Evolutionary conservation across 176 grass and related monocot species (phyloP), one percentile per base, ranked within the genome.

Genomic region (Pontederia crassipes): DNA sequence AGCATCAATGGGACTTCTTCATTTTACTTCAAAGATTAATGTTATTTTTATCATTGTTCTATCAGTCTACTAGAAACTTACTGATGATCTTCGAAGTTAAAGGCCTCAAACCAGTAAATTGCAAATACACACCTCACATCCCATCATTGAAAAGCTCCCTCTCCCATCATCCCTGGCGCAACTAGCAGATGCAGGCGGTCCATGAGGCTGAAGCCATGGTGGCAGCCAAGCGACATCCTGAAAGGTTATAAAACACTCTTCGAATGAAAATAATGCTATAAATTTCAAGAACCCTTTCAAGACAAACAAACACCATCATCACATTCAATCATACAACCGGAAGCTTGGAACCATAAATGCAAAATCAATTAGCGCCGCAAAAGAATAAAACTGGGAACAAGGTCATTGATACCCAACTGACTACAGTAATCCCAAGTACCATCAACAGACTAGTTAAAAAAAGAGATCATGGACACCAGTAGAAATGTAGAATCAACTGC

Each of bases 201-300:
- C 60, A 77, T 74, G 72, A 51, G 79, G 81, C 76, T 90, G 91
- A 55, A 96, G 86, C 86, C 91, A 90, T 57, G 75, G 78, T n/a
- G 92, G 92, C 9, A 96, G 86, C 66, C 79, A 90, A 59, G 76
- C 73, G 20, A 58, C 68, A 51, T 88, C 83, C 92, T 96, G 80
- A 61, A 72, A 71, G 6, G 32, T 40, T 40, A 4, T 40, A 40
- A 40, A 40, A 40, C 32, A 40, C 6, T 40, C 32, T 40, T 4
- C 32, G 6, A 12, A 28, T 12, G 32, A 51, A 65, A 67, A 17
- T 59, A 61, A 2, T 28, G 46, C 17, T 76, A 70, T 58, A 70
- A 58, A 15, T 20, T 32, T 55, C 13, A 52, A n/a, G 17, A 8
- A 54, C 9, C 15, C 70, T 12, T 60, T 58, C 48, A 13, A 61